Percentiles rank a stretch among this genome's conserved stretches.
Conservation (phyloP, 371 early-diverging fungal species). For the Choanephora cucurbitarum region DNA sequence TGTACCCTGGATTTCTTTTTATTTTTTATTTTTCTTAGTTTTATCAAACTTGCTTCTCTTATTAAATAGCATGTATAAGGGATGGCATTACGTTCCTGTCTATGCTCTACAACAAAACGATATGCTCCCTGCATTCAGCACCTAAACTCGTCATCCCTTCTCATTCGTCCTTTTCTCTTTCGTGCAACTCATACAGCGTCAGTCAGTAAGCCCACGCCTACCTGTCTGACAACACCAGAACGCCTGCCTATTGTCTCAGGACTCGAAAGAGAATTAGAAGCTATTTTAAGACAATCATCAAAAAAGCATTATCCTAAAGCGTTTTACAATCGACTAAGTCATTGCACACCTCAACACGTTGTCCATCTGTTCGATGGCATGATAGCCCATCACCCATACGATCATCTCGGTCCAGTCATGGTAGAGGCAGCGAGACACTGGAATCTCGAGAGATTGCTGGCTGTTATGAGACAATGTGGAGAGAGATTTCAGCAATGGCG, state of each 20-base stretch:
- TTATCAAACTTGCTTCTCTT: neutral
- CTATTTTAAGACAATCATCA: no score
- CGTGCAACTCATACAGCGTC: no score
- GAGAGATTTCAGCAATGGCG: neutral
- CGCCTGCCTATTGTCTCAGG: no score
- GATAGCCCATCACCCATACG: neutral
- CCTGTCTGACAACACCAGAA: no score
- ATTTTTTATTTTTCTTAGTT: neutral
- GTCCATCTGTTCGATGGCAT: neutral
- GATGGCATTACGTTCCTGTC: slow-evolving; percentile 33
- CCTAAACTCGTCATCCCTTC: no score
- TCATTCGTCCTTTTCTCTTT: no score
- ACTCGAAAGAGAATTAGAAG: no score
- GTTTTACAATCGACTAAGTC: neutral
- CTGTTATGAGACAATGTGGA: slow-evolving; percentile 3
- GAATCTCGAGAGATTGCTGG: neutral
- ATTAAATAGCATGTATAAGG: slow-evolving; percentile 29
- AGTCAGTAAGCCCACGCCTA: no score
- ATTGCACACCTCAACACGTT: slow-evolving; percentile 1
- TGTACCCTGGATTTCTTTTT: neutral
- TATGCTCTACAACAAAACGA: slow-evolving; percentile 23
- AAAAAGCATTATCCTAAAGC: no score
- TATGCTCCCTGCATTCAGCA: neutral
- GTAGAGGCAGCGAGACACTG: slow-evolving; percentile 17
- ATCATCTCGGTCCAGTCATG: neutral